Base-by-base conservation (phyloP, 352 stramenopile species). In the Pythium periplocum region DNA sequence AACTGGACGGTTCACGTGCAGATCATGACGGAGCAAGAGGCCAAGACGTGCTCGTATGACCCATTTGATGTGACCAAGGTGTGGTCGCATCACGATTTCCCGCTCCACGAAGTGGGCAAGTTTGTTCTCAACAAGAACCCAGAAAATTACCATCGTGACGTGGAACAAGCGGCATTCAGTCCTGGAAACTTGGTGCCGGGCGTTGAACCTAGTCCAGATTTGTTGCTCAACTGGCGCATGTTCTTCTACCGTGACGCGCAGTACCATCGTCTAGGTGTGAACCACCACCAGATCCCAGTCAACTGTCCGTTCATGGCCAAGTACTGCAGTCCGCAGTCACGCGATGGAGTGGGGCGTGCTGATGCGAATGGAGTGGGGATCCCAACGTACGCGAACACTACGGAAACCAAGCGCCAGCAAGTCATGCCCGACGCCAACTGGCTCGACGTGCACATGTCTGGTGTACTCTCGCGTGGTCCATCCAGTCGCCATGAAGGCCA, bases 61-160 rank as follows among this genome's bases (percentile, higher is more conserved):
- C 90, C 91, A 6, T 97, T 98, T 62, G 91, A 98, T 55, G 76
- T 97, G 45, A 97, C 91, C 57, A 98, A 98, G 61, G 58, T 97
- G 34, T 98, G 90, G 91, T 61, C 85, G n/a, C 90, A 98, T 62
- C 57, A 58, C 6, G 62, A 86, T 6, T 97, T 89, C 55, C 90
- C 91, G 7, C 80, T 97, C 6, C 68, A 78, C 41, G 79, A 97
- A 62, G 74, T 98, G 12, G 91, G 91, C 0, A 62, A 73, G 7
- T 68, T 98, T 26, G 87, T 96, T 34, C 73, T 98, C 4, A 96
- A 98, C 72, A 71, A 82, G 46, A 98, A 98, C 62, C 90, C 91
- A 26, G 68, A 75, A 37, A 96, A 97, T 67, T 98, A 97, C 71
- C 96, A 96, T 59, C 86, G 86, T n/a, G 86, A 98, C 67, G 83